Percentiles rank a stretch among this genome's conserved stretches.
Evolutionary conservation across 2,329 filamentous ascomycete genomes (phyloP).

Genomic region (Grosmannia clavigera): DNA sequence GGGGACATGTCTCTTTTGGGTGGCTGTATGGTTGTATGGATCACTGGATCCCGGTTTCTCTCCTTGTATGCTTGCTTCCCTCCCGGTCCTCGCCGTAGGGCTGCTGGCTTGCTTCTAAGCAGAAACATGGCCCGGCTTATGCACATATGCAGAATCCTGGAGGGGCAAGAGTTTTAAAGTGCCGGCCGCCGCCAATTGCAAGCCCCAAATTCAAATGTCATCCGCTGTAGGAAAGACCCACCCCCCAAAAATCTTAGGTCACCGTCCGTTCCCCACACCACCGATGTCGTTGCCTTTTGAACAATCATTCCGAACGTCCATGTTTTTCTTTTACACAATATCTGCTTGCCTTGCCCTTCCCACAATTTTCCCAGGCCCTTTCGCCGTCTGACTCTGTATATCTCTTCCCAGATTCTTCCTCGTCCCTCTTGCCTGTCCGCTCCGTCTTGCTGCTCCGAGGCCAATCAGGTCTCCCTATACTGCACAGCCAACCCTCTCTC

Average conservation of each 20-base stretch:
- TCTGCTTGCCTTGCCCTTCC: not conserved
- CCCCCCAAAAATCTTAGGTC: not conserved
- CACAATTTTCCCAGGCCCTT: not conserved
- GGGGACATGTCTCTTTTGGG: not conserved
- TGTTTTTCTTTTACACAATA: not conserved
- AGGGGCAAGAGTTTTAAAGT: not conserved
- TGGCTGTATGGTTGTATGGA: not conserved
- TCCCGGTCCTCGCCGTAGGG: not conserved
- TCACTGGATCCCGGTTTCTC: too few species aligned
- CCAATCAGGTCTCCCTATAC: not conserved
- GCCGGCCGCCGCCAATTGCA: not conserved
- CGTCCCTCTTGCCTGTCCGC: too few species aligned
- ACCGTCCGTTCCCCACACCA: slow-evolving; percentile 2
- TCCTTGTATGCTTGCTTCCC: not conserved
- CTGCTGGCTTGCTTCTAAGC: not conserved
- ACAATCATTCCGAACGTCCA: not conserved
- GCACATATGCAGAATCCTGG: not conserved
- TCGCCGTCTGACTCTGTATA: not conserved
- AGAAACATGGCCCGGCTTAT: not conserved
- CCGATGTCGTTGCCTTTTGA: slow-evolving; percentile 1
- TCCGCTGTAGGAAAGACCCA: not conserved
- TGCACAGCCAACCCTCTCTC: not conserved
- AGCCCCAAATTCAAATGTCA: not conserved
- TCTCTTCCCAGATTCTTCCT: not conserved
- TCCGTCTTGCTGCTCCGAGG: not conserved